Percentiles rank a stretch among this genome's conserved stretches.
phyloP scores from a whole-genome alignment of 257 asterid genomes.

The Solanum pinnatisectum region DNA sequence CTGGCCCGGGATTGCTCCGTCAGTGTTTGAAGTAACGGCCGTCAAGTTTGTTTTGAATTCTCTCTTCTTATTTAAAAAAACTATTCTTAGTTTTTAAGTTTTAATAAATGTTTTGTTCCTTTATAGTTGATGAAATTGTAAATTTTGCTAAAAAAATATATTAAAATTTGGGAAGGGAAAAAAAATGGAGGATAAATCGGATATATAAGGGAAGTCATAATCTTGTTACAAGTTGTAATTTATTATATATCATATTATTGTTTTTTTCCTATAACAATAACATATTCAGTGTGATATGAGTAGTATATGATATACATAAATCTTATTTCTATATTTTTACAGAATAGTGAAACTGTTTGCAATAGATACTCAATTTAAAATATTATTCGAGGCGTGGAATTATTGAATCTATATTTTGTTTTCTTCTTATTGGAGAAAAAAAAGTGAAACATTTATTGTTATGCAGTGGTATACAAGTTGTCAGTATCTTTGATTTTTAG shows the following conservation, averaged over 20 bases:
- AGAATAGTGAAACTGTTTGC: background rate
- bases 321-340: background rate
- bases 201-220: background rate
- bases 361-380: background rate
- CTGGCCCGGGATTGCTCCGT: slow-evolving; percentile 47
- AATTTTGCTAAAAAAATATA: background rate
- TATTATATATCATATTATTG: background rate
- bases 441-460: background rate
- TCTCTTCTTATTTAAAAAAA: background rate
- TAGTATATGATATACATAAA: too few species aligned
- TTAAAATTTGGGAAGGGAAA: background rate
- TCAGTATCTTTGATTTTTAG: background rate
- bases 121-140: background rate
- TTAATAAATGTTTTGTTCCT: background rate
- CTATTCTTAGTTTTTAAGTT: background rate
- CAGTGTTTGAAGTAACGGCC: slow-evolving; percentile 25
- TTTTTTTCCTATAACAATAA: background rate
- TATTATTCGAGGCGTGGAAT: background rate
- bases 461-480: background rate
- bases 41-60: background rate
- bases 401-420: background rate
- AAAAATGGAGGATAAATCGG: background rate
- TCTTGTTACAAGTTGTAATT: background rate
- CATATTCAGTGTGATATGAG: background rate
- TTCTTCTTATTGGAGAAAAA: background rate